Base-by-base conservation (phyloP, 1,139 yeast genomes). In the Lodderomyces theae region DNA sequence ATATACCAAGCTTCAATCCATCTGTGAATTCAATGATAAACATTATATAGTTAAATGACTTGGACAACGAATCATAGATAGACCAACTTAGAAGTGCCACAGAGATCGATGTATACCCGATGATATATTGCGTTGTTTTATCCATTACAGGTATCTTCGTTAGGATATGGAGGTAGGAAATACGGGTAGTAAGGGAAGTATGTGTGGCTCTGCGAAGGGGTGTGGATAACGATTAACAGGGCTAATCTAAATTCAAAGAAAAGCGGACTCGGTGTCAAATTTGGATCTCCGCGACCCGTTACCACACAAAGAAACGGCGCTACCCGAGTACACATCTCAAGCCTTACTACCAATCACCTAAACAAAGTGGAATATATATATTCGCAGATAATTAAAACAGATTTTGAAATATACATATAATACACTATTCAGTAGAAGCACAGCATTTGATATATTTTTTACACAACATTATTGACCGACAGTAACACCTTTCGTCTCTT, bases 11-110 rank as follows among this genome's bases (percentile, higher is more conserved):
- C 38, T 64, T 64, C 36, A 57, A 46, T 4, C 72, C 72, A 35
- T 63, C 69, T 4, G 73, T 64, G 42, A 69, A 44, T 34, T 63
- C 64, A 24, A 62, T 54, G 17, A 64, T 42, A 33, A 66, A 58
- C 25, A 62, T 57, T 33, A 57, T 53, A 43, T 53, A 56, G 43
- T 64, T 62, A 36, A 54, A 53, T 19, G 71, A 51, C n/a, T 47
- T 51, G 6, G 49, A 42, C 24, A 60, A 48, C 2, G 71, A 60
- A 41, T 58, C 60, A 28, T 51, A 46, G 1, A 62, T 42, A 2
- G 72, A 56, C 57, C 61, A 60, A 11, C 55, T 51, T 39, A 65
- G 51, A 18, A 58, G 52, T 2, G 45, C 53, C 11, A 56, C 46
- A 4, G 72, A 58, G 11, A 60, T 39, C 4, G 53, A 42, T 8